These are phyloP conservation scores for Botrytis tulipae DNA, from an alignment of 2,329 filamentous ascomycete species.

Conservation along the genomic window DNA sequence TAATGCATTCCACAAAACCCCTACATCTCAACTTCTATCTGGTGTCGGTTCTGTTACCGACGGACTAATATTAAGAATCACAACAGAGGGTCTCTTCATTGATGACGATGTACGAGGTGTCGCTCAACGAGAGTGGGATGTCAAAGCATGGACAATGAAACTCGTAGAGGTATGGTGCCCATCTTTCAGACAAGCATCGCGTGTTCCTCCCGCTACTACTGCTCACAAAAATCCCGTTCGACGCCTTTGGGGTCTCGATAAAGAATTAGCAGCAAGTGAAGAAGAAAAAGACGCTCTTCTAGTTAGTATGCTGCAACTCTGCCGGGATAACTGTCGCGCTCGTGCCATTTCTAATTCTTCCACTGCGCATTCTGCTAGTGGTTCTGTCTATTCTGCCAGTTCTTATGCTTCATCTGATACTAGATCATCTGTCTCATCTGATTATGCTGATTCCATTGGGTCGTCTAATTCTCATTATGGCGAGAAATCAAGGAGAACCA, in stretches of 20 bases:
- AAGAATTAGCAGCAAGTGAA: conserved; percentile 45
- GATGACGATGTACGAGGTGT: conserved; percentile 91
- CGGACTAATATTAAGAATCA: conserved; percentile 86
- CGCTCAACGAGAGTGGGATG: conserved; percentile 96
- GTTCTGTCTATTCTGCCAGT: conserved; percentile 44
- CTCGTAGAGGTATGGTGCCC: conserved; percentile 84
- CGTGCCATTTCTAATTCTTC: conserved; percentile 42
- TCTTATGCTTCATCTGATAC: conserved; percentile 33
- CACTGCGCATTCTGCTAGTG: conserved; percentile 40
- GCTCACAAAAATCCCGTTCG: conserved; percentile 34
- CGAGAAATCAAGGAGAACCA: conserved; percentile 25
- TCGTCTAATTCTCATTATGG: conserved; percentile 27
- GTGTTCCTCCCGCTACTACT: conserved; percentile 36
- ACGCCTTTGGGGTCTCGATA: conserved; percentile 42
- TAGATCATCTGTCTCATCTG: conserved; percentile 32
- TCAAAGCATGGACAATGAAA: conserved; percentile 97
- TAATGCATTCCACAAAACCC: conserved; percentile 83
- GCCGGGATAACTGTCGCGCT: conserved; percentile 62
- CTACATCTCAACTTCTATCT: conserved; percentile 83
- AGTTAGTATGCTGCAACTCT: conserved; percentile 59
- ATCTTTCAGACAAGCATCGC: conserved; percentile 51
- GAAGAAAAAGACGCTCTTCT: conserved; percentile 68
- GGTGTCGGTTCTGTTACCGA: conserved; percentile 85
- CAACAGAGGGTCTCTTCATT: conserved; percentile 92
- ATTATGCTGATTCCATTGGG: conserved; percentile 36